Percentiles rank a stretch among this genome's conserved stretches.
Conservation (phyloP, 2,329 filamentous ascomycete species). For the Fusarium neocosmosporiellum region DNA sequence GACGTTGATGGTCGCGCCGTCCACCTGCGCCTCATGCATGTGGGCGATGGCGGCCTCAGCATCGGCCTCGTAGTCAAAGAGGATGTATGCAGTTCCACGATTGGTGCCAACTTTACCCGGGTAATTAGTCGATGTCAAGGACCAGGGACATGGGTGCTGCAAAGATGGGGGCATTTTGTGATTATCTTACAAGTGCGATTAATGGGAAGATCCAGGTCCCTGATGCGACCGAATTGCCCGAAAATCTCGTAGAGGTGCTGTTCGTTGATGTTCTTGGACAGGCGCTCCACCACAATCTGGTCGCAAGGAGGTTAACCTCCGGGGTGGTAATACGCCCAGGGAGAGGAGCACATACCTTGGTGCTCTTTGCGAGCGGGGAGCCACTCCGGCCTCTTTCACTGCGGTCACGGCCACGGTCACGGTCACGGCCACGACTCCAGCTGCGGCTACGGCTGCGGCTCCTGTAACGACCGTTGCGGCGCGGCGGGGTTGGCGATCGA, state of each 20-base stretch:
- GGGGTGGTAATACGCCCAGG: neutral
- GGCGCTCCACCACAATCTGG: conserved; percentile 93
- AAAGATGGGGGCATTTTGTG: neutral
- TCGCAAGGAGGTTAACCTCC: conserved; percentile 17
- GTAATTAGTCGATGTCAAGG: conserved; percentile 26
- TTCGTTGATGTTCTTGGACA: conserved; percentile 95
- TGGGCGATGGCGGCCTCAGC: conserved; percentile 91
- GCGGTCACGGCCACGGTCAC: conserved; percentile 46
- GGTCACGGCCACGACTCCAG: conserved; percentile 45
- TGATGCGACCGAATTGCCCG: conserved; percentile 84
- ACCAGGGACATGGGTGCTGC: conserved; percentile 2
- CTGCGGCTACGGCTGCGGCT: conserved; percentile 46
- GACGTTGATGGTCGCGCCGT: conserved; percentile 84
- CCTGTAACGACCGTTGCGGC: conserved; percentile 49
- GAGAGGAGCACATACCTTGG: conserved; percentile 58
- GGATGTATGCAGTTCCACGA: conserved; percentile 91
- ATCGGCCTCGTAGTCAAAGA: conserved; percentile 80
- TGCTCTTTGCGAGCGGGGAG: conserved; percentile 57
- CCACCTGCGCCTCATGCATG: conserved; percentile 97
- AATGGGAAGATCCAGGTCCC: conserved; percentile 89
- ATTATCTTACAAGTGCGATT: conserved; percentile 79
- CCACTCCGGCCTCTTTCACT: conserved; percentile 52
- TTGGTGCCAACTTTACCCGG: conserved; percentile 78
- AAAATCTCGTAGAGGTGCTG: conserved; percentile 93
- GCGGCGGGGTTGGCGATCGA: conserved; percentile 46